Evolutionary conservation across 129 eudicot species (phyloP).

Genomic region (Dittrichia graveolens): DNA sequence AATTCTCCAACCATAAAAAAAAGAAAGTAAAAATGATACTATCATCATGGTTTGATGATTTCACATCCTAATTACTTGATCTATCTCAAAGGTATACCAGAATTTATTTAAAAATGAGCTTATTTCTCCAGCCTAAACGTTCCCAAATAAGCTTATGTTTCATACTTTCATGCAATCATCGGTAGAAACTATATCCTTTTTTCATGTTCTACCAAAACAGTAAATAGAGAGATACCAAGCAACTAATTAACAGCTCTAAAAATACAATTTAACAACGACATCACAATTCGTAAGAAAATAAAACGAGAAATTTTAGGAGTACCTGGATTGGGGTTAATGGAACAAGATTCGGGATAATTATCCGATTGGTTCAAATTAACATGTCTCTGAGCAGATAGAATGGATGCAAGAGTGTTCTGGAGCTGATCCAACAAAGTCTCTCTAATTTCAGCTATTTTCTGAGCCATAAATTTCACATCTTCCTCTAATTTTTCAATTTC

Average conservation of each 20-base stretch:
- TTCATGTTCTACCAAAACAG: too few relatives aligned
- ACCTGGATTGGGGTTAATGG: constrained; percentile 32
- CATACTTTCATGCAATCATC: too few relatives aligned
- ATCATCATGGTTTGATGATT: too few relatives aligned
- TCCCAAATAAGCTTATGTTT: too few relatives aligned
- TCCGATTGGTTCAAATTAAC: constrained; percentile 18
- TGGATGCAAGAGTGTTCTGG: constrained; percentile 40
- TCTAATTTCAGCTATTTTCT: constrained; percentile 45
- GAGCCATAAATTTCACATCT: constrained; percentile 54
- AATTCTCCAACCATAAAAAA: too few relatives aligned
- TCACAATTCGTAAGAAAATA: neutral
- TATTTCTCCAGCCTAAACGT: too few relatives aligned
- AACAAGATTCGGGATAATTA: constrained; percentile 39
- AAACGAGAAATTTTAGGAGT: neutral
- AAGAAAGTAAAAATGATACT: too few relatives aligned
- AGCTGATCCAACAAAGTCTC: constrained; percentile 50
- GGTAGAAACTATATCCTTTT: too few relatives aligned
- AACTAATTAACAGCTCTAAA: neutral
- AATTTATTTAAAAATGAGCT: too few relatives aligned
- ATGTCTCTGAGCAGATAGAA: constrained; percentile 56
- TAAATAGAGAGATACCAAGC: too few relatives aligned
- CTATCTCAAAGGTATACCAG: too few relatives aligned
- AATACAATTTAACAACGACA: neutral
- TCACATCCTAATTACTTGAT: too few relatives aligned
- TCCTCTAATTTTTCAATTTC: constrained; percentile 47